Base-by-base conservation (phyloP, 805 yeast genomes). In the Wickerhamomyces strasburgensis region DNA sequence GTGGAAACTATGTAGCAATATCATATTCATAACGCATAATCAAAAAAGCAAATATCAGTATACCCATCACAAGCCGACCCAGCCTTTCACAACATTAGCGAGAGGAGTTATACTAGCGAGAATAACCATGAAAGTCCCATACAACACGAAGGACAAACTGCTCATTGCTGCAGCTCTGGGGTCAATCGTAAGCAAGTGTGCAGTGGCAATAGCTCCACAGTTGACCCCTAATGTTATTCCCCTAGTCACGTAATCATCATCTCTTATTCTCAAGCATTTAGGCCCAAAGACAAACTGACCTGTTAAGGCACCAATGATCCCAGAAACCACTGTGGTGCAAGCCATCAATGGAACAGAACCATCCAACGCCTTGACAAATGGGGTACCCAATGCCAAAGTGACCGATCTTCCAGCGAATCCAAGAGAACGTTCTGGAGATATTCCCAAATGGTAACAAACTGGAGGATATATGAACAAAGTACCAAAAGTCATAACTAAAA, bases 151-250 rank as follows among this genome's bases (percentile, higher is more conserved):
- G 43, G 84, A 71, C 49, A 84, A 65, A 5, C 82, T 72, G 43
- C 86, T 76, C 70, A 84, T 75, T 3, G 88, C 85, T 2, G 88
- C 89, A 13, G 93, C 90, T 47, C 90, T 65, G 11, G 93, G 84
- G 51, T 84, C 88, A 23, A 70, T 69, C 19, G 73, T 73, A 25
- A 84, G 58, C 32, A 84, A 60, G 56, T 81, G 82, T 0, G 90
- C 89, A 3, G 94, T 82, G 4, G 88, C 85, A 34, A 84, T 81
- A 1, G 95, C 94, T 8, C 89, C 86, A 52, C 89, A 82, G 51
- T 80, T 81, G 34, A 81, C 70, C 5, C 94, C 95, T 33, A 83
- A 60, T 0, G 87, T 78, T 14, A 84, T 75, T 3, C 94, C 95
- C 44, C 88, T 60, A 0, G 87, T 79, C 6, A 84, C 79, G 52